Conservation (phyloP, 768 basidiomycete species). For the Russula griseocarnosa region DNA sequence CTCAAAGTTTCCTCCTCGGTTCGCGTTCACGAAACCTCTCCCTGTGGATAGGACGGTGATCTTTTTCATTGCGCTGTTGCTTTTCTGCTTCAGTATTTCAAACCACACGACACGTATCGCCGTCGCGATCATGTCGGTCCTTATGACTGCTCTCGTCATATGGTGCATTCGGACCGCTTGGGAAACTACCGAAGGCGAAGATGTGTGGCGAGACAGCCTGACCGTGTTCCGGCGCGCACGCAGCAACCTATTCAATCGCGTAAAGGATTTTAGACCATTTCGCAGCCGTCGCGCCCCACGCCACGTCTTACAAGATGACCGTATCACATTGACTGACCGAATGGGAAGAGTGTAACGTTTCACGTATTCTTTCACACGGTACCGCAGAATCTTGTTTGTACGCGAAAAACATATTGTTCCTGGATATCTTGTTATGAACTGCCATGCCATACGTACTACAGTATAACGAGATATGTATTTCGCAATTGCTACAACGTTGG, state of each 20-base stretch:
- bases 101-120: conserved; percentile 9
- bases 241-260: neutral
- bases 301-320: too few species aligned
- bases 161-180: conserved; percentile 4
- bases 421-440: neutral
- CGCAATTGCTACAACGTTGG: neutral
- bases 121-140: conserved; percentile 1
- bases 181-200: neutral
- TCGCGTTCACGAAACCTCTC: neutral
- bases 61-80: conserved; percentile 20
- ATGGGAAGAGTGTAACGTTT: neutral
- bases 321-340: neutral
- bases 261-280: neutral
- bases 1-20: too few species aligned
- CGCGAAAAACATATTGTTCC: neutral
- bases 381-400: neutral
- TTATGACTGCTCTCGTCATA: neutral
- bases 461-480: neutral
- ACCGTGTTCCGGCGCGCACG: neutral
- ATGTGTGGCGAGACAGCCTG: neutral
- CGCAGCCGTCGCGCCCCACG: neutral
- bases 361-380: neutral
- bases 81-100: conserved; percentile 19
- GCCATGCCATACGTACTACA: neutral
- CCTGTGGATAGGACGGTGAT: conserved; percentile 10